Evolutionary conservation across 2,329 filamentous ascomycete species (phyloP).

Genomic region (Epichloe aotearoae): DNA sequence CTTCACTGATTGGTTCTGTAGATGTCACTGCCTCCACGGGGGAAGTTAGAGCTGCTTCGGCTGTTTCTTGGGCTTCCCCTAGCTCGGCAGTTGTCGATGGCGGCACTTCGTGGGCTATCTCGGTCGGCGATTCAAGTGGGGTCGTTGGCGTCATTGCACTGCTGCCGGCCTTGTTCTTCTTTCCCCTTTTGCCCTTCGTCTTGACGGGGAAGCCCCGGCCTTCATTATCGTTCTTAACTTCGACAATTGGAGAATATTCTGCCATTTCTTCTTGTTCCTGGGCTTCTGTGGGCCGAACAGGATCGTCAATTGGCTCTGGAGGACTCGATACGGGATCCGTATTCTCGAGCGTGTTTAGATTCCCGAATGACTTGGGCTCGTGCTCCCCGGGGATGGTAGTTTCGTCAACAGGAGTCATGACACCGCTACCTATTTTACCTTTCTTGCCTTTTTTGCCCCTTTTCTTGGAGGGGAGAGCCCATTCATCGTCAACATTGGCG

Average conservation of each 20-base stretch:
- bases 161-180: constrained; percentile 12
- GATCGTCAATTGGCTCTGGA: not conserved
- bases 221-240: constrained; percentile 5
- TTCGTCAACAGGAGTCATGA: not conserved
- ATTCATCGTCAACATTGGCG: not conserved
- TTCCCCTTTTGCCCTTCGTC: constrained; percentile 30
- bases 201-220: constrained; percentile 22
- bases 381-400: not conserved
- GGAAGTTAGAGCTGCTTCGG: not conserved
- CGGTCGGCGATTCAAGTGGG: not conserved
- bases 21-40: not conserved
- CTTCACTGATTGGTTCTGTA: constrained; percentile 1
- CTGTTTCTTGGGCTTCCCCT: not conserved
- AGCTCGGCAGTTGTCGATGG: not conserved
- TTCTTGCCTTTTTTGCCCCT: constrained; percentile 5
- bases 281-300: not conserved
- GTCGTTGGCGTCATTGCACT: constrained; percentile 3
- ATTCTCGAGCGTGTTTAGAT: not conserved
- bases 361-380: not conserved
- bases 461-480: constrained; percentile 2
- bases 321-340: not conserved
- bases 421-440: not conserved
- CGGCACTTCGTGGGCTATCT: not conserved
- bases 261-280: not conserved
- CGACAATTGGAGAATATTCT: constrained; percentile 3